Conservation (phyloP, 83 land plant species). For the Isoetes engelmannii region DNA sequence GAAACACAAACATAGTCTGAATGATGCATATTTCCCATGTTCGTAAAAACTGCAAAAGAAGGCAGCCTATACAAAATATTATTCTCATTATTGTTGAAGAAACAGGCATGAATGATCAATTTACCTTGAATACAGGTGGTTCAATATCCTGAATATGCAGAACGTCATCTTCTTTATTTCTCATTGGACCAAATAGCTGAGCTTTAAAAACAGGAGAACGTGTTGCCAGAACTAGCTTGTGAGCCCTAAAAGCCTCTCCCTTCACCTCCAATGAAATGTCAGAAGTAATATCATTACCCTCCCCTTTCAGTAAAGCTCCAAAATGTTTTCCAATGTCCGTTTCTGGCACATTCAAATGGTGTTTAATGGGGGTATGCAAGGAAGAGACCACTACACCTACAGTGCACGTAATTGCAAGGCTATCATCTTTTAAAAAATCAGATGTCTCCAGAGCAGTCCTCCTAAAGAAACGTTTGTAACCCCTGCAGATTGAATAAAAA, state of each 20-base stretch:
- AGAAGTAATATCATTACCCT: constrained; percentile 46
- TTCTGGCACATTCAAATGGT: constrained; percentile 2
- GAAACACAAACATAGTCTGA: constrained; percentile 14
- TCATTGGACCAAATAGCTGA: constrained; percentile 75
- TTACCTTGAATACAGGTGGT: constrained; percentile 67
- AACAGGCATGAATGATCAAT: too few species aligned
- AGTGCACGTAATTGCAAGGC: constrained; percentile 6
- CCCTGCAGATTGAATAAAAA: neutral
- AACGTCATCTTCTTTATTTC: constrained; percentile 41
- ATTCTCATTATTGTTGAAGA: too few species aligned
- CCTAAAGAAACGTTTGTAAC: constrained; percentile 15
- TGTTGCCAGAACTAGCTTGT: constrained; percentile 77
- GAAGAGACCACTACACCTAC: constrained; percentile 16
- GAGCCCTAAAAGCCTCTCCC: constrained; percentile 56
- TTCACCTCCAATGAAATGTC: constrained; percentile 49
- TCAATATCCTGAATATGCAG: constrained; percentile 65
- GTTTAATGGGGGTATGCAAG: neutral
- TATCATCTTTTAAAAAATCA: constrained; percentile 12
- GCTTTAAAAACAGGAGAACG: constrained; percentile 87
- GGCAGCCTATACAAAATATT: too few species aligned
- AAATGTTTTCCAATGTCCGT: constrained; percentile 1
- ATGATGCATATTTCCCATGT: too few species aligned
- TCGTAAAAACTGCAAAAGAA: too few species aligned
- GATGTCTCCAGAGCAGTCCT: constrained; percentile 13
- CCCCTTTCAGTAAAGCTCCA: constrained; percentile 27